Evolutionary conservation across 2,329 filamentous ascomycete genomes (phyloP).

Genomic region (Eurotiales sp.): DNA sequence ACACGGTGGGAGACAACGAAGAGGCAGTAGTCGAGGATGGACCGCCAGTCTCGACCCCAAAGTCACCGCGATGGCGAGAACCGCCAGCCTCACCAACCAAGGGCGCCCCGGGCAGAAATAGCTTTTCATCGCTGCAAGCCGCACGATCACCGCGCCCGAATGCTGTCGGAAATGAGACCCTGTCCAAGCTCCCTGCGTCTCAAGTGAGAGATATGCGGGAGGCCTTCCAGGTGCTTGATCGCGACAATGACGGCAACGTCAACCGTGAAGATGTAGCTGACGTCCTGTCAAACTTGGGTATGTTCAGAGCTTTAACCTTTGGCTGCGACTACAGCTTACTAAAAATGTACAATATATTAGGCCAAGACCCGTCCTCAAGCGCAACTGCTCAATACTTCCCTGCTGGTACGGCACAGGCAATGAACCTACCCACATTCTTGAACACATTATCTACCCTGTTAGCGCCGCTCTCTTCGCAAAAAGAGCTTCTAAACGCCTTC

Average conservation of each 20-base stretch:
- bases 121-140: constrained; percentile 27
- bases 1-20: constrained; percentile 41
- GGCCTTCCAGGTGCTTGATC: constrained; percentile 88
- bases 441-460: constrained; percentile 74
- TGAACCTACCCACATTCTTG: constrained; percentile 81
- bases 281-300: constrained; percentile 82
- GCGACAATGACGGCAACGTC: constrained; percentile 79
- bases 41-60: constrained; percentile 22
- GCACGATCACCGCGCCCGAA: constrained; percentile 22
- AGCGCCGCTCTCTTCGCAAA: constrained; percentile 67
- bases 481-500: constrained; percentile 83
- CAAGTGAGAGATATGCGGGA: constrained; percentile 87
- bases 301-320: no score
- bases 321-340: no score
- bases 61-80: constrained; percentile 34
- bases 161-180: constrained; percentile 27
- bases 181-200: constrained; percentile 63
- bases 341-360: constrained; percentile 45
- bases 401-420: constrained; percentile 63
- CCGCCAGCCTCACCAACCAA: constrained; percentile 39
- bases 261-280: constrained; percentile 79
- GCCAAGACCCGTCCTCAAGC: constrained; percentile 67
- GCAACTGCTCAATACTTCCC: constrained; percentile 82
- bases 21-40: constrained; percentile 29
- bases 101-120: constrained; percentile 23